These are phyloP conservation scores for Aphanomyces invadans DNA, from an alignment of 352 stramenopile species.

Conservation along the genomic window DNA sequence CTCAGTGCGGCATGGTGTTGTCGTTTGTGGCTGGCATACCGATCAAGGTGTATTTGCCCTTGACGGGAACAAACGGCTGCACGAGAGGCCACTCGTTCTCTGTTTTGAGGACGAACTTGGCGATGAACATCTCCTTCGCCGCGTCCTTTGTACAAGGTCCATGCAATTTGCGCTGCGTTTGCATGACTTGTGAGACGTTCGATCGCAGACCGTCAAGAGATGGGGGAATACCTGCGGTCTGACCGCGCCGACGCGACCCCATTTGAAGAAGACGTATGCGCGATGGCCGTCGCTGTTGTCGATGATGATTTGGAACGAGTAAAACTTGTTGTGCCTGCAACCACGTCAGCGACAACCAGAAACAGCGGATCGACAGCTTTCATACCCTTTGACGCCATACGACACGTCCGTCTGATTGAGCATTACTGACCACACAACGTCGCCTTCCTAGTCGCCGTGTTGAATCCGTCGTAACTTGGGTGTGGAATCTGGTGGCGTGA, in stretches of 20 bases:
- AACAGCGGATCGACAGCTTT: background rate
- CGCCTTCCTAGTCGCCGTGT: conserved; percentile 31
- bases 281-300: conserved; percentile 32
- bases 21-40: too few species aligned
- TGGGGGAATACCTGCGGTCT: conserved; percentile 41
- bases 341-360: conserved; percentile 4
- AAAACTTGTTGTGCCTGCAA: conserved; percentile 69
- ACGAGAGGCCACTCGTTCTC: conserved; percentile 56
- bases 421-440: conserved; percentile 55
- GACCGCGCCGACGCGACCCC: conserved; percentile 56
- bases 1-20: too few species aligned
- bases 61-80: conserved; percentile 36
- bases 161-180: conserved; percentile 1
- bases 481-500: background rate
- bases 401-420: conserved; percentile 57
- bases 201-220: too few species aligned
- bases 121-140: conserved; percentile 42
- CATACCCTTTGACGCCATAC: conserved; percentile 45
- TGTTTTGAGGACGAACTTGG: conserved; percentile 57
- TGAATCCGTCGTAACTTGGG: background rate
- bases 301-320: conserved; percentile 61
- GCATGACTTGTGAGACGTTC: background rate
- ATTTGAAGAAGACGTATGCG: conserved; percentile 47
- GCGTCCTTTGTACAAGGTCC: conserved; percentile 38
- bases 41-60: conserved; percentile 58